Conservation (phyloP, 2,329 filamentous ascomycete genomes). For the Alternaria triticimaculans region DNA sequence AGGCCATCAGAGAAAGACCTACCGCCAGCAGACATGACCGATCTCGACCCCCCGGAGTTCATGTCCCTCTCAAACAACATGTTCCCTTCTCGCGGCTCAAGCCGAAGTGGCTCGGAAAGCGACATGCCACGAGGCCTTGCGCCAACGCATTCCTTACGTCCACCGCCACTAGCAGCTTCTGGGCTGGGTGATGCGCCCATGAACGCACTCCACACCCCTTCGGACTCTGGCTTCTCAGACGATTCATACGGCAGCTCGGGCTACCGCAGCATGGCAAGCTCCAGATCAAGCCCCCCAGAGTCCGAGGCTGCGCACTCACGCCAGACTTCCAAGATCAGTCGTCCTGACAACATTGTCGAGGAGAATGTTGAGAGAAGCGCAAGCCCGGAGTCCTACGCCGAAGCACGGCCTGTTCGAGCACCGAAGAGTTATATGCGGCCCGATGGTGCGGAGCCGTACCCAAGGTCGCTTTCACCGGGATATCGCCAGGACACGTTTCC, state of each 20-base stretch:
- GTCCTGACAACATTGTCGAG: constrained; percentile 28
- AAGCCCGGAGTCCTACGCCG: constrained; percentile 40
- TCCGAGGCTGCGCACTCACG: constrained; percentile 47
- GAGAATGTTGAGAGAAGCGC: constrained; percentile 34
- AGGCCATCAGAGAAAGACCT: constrained; percentile 39
- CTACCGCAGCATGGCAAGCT: constrained; percentile 45
- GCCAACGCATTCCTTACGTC: constrained; percentile 20
- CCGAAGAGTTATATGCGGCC: constrained; percentile 29
- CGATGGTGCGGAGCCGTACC: constrained; percentile 27
- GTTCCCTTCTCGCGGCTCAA: constrained; percentile 34
- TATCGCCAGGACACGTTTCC: constrained; percentile 12
- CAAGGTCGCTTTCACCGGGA: constrained; percentile 30
- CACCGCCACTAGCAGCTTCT: constrained; percentile 29
- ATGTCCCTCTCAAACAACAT: constrained; percentile 25
- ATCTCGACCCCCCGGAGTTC: constrained; percentile 27
- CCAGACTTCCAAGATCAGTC: constrained; percentile 37
- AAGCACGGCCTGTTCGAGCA: constrained; percentile 24
- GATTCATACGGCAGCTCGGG: constrained; percentile 46
- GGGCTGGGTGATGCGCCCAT: constrained; percentile 31
- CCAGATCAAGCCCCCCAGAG: constrained; percentile 47
- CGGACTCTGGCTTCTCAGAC: constrained; percentile 50
- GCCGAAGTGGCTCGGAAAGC: constrained; percentile 25
- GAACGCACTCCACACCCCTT: constrained; percentile 47
- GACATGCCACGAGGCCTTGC: constrained; percentile 7
- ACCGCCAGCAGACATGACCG: constrained; percentile 25